Evolutionary conservation across 2,329 filamentous ascomycete species (phyloP).

Genomic region (Nothomitra cinnamomea): DNA sequence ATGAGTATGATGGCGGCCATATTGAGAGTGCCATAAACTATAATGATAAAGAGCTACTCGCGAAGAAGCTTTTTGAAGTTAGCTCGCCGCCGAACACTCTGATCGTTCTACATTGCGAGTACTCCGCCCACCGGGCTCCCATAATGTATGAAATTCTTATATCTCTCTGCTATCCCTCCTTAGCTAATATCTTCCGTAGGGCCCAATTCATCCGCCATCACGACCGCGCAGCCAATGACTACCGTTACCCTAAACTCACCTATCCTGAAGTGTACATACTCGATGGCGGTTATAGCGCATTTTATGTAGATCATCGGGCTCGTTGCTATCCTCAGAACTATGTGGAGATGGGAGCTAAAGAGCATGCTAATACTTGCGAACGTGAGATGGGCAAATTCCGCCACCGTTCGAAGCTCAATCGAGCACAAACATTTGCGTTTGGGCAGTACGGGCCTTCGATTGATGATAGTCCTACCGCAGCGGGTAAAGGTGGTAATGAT

Average conservation of each 20-base stretch:
- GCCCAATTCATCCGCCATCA: slow-evolving; percentile 81
- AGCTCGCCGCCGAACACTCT: slow-evolving; percentile 55
- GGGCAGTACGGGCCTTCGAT: slow-evolving; percentile 49
- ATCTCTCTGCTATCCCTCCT: not conserved
- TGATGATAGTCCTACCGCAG: slow-evolving; percentile 44
- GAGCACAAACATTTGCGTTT: slow-evolving; percentile 91
- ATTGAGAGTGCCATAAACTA: slow-evolving; percentile 89
- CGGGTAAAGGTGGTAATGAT: slow-evolving; percentile 25
- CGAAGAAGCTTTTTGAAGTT: slow-evolving; percentile 55
- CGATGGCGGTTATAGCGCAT: slow-evolving; percentile 88
- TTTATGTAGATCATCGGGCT: slow-evolving; percentile 61
- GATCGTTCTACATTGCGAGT: slow-evolving; percentile 93
- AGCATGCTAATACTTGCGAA: slow-evolving; percentile 85
- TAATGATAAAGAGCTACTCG: slow-evolving; percentile 85
- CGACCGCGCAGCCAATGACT: slow-evolving; percentile 71
- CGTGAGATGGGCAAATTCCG: slow-evolving; percentile 87
- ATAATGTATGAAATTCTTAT: slow-evolving; percentile 45
- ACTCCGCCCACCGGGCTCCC: slow-evolving; percentile 88
- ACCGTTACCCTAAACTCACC: slow-evolving; percentile 73
- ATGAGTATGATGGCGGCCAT: slow-evolving; percentile 93
- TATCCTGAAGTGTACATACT: slow-evolving; percentile 96
- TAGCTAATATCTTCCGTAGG: slow-evolving; percentile 21
- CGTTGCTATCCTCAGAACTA: slow-evolving; percentile 92
- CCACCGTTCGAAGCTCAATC: slow-evolving; percentile 62
- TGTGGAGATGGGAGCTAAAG: slow-evolving; percentile 86